These are phyloP conservation scores for Ophiostoma populinum DNA, from an alignment of 2,329 filamentous ascomycete species.

Conservation along the genomic window DNA sequence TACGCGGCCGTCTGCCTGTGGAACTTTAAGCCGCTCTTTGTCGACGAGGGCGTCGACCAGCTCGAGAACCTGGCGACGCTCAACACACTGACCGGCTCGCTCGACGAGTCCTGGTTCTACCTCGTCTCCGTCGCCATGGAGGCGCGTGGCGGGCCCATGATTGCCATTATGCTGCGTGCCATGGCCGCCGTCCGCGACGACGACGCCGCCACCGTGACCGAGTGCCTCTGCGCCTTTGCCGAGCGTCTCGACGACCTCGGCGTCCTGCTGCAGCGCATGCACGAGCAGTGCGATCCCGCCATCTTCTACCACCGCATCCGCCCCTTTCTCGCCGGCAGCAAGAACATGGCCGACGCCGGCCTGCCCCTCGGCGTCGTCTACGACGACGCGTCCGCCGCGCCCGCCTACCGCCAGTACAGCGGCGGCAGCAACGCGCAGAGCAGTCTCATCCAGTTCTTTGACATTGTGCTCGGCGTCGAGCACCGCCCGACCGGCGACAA, in stretches of 20 bases:
- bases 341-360: constrained; percentile 91
- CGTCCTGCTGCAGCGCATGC: constrained; percentile 67
- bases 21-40: constrained; percentile 91
- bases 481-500: constrained; percentile 78
- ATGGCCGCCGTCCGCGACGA: constrained; percentile 60
- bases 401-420: constrained; percentile 63
- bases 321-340: constrained; percentile 89
- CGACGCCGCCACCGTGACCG: constrained; percentile 54
- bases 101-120: constrained; percentile 99
- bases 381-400: constrained; percentile 51
- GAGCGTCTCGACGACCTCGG: constrained; percentile 78
- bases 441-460: constrained; percentile 94
- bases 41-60: constrained; percentile 62
- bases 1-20: constrained; percentile 85
- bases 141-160: constrained; percentile 70
- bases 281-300: constrained; percentile 85
- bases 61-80: constrained; percentile 80
- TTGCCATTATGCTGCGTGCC: constrained; percentile 76
- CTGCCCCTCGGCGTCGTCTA: constrained; percentile 77
- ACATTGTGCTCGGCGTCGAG: constrained; percentile 74
- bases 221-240: constrained; percentile 65
- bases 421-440: constrained; percentile 95
- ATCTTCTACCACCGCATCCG: constrained; percentile 93
- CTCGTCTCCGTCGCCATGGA: constrained; percentile 91
- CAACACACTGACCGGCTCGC: constrained; percentile 78